Conservation (phyloP, 23 red algal species). For the Gracilaria vermiculophylla region DNA sequence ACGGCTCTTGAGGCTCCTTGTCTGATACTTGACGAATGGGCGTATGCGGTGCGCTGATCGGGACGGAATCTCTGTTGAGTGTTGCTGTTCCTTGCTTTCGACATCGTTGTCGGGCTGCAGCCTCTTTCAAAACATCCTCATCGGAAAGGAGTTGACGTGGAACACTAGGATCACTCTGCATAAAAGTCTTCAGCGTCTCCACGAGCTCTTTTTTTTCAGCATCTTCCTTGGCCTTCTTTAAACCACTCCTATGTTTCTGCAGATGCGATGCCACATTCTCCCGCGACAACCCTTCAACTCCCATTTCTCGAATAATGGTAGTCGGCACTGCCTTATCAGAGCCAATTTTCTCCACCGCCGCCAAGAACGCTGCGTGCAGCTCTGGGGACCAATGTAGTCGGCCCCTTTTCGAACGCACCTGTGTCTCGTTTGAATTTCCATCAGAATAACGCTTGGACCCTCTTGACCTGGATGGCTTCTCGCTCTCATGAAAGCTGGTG, state of each 20-base stretch:
- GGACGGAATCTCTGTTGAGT: not conserved
- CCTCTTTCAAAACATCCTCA: not conserved
- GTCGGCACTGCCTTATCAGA: conserved; percentile 5
- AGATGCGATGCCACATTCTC: conserved; percentile 12
- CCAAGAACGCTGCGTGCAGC: conserved; percentile 4
- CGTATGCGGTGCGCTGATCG: not conserved
- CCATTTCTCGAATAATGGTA: conserved; percentile 7
- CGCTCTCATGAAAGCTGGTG: not conserved
- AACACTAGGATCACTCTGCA: conserved; percentile 2
- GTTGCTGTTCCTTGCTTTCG: not conserved
- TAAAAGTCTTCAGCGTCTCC: not conserved
- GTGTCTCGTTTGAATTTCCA: not conserved
- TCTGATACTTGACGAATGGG: not conserved
- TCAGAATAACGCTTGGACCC: conserved; percentile 3
- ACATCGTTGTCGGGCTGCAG: not conserved
- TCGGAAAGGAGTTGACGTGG: not conserved
- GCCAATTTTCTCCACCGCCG: not conserved
- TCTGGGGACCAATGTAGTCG: not conserved
- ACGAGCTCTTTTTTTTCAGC: not conserved
- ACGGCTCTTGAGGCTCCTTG: not conserved
- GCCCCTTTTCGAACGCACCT: not conserved
- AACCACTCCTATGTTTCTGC: not conserved
- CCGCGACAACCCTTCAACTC: not conserved
- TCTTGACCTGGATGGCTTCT: not conserved
- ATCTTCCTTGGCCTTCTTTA: not conserved